A percentile compares a stretch with the other conserved stretches of the same genome.
Evolutionary conservation across 176 grass and related monocot genomes (phyloP).

Genomic region (Leersia perrieri): DNA sequence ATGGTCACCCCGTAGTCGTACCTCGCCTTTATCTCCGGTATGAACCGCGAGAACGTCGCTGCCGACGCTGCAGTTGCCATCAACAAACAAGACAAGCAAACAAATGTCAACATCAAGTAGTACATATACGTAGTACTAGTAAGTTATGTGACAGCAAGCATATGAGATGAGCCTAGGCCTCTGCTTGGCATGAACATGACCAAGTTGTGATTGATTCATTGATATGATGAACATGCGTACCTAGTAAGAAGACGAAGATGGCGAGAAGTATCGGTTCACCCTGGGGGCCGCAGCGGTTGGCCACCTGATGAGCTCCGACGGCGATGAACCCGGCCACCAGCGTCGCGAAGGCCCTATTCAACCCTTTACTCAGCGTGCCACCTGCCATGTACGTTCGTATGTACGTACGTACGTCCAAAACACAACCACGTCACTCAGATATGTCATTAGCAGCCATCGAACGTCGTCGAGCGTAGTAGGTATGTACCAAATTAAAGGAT

Average conservation of each 20-base stretch:
- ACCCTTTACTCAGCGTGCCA: constrained; percentile 70
- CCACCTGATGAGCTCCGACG: constrained; percentile 66
- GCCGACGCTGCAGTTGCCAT: constrained; percentile 49
- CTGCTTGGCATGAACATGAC: not conserved
- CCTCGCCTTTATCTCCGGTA: constrained; percentile 87
- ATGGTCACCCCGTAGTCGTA: constrained; percentile 96
- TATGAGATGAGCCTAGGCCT: too few relatives aligned
- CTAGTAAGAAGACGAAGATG: constrained; percentile 77
- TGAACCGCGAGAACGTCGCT: constrained; percentile 89
- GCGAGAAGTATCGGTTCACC: constrained; percentile 71
- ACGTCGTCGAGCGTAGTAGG: not conserved
- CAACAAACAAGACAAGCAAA: not conserved
- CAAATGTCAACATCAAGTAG: too few relatives aligned
- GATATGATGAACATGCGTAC: constrained; percentile 24
- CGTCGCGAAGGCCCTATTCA: constrained; percentile 66
- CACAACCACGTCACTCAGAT: not conserved
- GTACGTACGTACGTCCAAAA: not conserved
- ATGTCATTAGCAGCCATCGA: not conserved
- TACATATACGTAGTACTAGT: too few relatives aligned
- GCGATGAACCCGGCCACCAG: constrained; percentile 62
- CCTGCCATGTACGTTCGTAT: constrained; percentile 27
- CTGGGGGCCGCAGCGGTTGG: constrained; percentile 43
- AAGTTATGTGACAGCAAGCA: not conserved
- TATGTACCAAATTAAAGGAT: not conserved
- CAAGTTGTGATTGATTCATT: not conserved